Conservation (phyloP, 108 stramenopile species). For the Nitzschia sp. region DNA sequence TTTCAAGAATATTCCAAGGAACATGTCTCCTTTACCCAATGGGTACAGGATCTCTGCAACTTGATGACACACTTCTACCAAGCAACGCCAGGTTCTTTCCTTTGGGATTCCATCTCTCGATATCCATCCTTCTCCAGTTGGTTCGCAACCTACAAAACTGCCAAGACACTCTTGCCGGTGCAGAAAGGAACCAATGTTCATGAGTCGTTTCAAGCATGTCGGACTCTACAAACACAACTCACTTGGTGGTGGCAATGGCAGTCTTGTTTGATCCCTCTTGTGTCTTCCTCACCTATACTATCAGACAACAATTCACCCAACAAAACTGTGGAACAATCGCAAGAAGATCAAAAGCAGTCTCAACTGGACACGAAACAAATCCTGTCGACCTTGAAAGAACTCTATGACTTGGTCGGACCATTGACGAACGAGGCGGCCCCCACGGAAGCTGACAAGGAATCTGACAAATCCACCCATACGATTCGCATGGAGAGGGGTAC, state of each 20-base stretch:
- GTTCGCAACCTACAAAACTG: slow-evolving; percentile 11
- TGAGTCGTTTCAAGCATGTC: slow-evolving; percentile 12
- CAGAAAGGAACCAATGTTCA: not conserved
- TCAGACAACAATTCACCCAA: not conserved
- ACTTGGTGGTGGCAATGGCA: slow-evolving; percentile 23
- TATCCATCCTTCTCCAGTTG: slow-evolving; percentile 7
- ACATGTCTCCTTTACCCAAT: slow-evolving; percentile 8
- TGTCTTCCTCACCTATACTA: not conserved
- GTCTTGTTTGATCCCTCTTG: not conserved
- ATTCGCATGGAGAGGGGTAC: not conserved
- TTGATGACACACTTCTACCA: slow-evolving; percentile 2
- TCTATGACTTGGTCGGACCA: not conserved
- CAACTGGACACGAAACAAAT: not conserved
- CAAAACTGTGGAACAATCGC: not conserved
- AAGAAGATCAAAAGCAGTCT: not conserved
- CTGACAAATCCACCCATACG: not conserved
- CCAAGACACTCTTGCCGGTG: slow-evolving; percentile 6
- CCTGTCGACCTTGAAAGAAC: not conserved
- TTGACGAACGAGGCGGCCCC: not conserved
- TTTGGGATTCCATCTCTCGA: slow-evolving; percentile 9
- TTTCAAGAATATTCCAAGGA: not conserved
- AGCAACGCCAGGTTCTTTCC: not conserved
- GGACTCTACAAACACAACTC: slow-evolving; percentile 1
- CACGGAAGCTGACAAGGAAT: too few species aligned
- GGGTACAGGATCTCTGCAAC: not conserved